These are phyloP conservation scores for Boletellus ananiceps DNA, from an alignment of 768 basidiomycete species.

Conservation along the genomic window DNA sequence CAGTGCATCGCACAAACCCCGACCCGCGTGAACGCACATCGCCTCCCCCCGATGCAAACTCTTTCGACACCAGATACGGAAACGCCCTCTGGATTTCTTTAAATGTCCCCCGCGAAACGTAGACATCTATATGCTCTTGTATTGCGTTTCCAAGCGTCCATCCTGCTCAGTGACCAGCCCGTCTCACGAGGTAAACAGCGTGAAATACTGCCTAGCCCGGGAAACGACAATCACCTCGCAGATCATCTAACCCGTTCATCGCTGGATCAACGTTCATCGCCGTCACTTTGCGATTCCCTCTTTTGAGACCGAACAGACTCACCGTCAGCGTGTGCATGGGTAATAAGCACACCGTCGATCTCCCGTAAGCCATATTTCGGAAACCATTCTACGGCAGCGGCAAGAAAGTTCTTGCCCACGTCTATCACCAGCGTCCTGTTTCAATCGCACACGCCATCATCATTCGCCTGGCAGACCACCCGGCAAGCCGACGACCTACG, in stretches of 20 bases:
- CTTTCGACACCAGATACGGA: slow-evolving; percentile 76
- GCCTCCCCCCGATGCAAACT: slow-evolving; percentile 75
- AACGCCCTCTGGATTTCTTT: slow-evolving; percentile 63
- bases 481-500: slow-evolving; percentile 39
- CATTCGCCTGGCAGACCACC: background rate
- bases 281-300: background rate
- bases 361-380: slow-evolving; percentile 69
- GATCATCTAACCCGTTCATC: slow-evolving; percentile 87
- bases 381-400: slow-evolving; percentile 50
- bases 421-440: slow-evolving; percentile 75
- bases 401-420: slow-evolving; percentile 80
- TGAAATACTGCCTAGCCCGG: background rate
- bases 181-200: slow-evolving; percentile 3
- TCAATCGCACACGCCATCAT: background rate
- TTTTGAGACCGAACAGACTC: slow-evolving; percentile 1
- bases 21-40: slow-evolving; percentile 44
- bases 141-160: slow-evolving; percentile 70
- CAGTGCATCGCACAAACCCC: background rate
- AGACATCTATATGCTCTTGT: slow-evolving; percentile 71
- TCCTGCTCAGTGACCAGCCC: slow-evolving; percentile 35
- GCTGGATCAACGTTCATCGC: slow-evolving; percentile 38
- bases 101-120: slow-evolving; percentile 63
- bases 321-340: slow-evolving; percentile 87
- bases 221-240: slow-evolving; percentile 52
- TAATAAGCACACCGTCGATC: slow-evolving; percentile 75